Evolutionary conservation across 2,329 filamentous ascomycete species (phyloP), one percentile per base, ranked within the genome.

Genomic region (Epichloe typhina): DNA sequence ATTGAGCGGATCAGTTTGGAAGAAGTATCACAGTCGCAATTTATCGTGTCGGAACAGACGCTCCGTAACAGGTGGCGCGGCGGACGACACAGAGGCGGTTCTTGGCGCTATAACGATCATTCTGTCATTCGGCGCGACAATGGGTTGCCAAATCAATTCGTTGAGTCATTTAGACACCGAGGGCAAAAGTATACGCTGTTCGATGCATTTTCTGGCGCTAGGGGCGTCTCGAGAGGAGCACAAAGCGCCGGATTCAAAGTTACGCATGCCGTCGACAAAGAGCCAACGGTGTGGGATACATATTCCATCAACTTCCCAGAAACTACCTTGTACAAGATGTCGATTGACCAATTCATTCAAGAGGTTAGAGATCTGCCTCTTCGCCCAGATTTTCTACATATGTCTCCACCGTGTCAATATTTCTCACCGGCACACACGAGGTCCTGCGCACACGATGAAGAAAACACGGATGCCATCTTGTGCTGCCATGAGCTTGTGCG

Each of bases 381-480:
- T 9, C 69, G 69, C 4, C 76, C 83, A 0, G 86, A 93, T 56
- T 69, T 91, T 2, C 66, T 87, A 0, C 88, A 94, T 55, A 65
- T 89, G 0, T 88, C 84, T 0, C 86, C 86, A 0, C 87, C 88
- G 0, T 94, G 88, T 51, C 86, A 91, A 57, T 79, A 76, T 2
- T 90, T 83, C 62, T 90, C 86, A 0, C 79, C 80, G 0, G 84
- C 82, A 0, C 83, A 94, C 53, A 90, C 86, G 0, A 69, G 69
- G 6, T 73, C 81, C 21, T 83, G 89, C 44, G 79, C 67, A 1
- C 75, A 84, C 23, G 86, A 94, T 54, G 83, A 86, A 1, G 72
- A 67, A 0, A 93, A 94, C 56, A 80, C 78, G 0, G 79, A 80
- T 1, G 73, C 73, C 0, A 60, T 82, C 0, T 78, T 75, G 54